Evolutionary conservation across 2,329 filamentous ascomycete species (phyloP).

Genomic region (Trichoderma arundinaceum): DNA sequence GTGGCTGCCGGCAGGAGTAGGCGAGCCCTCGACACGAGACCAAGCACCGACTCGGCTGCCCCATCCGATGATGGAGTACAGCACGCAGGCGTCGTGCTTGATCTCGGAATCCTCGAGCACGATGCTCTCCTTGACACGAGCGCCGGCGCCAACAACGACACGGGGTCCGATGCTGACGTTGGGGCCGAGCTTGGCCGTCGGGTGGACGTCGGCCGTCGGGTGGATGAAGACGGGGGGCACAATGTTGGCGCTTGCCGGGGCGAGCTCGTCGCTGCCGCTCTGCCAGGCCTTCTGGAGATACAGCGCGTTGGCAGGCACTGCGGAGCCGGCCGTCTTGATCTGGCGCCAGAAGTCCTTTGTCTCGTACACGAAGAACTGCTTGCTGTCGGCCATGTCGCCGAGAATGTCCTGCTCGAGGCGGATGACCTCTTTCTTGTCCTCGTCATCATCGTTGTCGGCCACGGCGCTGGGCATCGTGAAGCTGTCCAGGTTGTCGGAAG

Average conservation of each 20-base stretch:
- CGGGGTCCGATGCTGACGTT: constrained; percentile 97
- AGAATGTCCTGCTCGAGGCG: constrained; percentile 97
- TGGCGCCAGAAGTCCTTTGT: constrained; percentile 99
- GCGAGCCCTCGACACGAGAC: constrained; percentile 95
- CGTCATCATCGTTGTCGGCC: constrained; percentile 50
- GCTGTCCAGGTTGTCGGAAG: constrained; percentile 87
- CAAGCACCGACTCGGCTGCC: constrained; percentile 95
- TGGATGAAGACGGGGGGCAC: constrained; percentile 95
- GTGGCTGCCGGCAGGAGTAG: constrained; percentile 85
- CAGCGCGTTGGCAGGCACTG: constrained; percentile 93
- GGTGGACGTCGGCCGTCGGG: constrained; percentile 86
- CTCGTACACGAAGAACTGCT: constrained; percentile 97
- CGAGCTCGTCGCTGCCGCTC: constrained; percentile 75
- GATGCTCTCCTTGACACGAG: constrained; percentile 92
- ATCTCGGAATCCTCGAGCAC: constrained; percentile 94
- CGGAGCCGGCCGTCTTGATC: constrained; percentile 98
- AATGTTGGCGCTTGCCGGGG: constrained; percentile 82
- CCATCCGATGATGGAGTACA: constrained; percentile 98
- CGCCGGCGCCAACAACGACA: constrained; percentile 81
- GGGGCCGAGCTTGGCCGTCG: constrained; percentile 93
- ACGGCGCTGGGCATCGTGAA: constrained; percentile 53
- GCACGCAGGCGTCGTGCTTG: constrained; percentile 93
- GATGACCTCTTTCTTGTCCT: constrained; percentile 81
- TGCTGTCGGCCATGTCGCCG: constrained; percentile 92
- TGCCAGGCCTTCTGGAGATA: constrained; percentile 96